Conservation (phyloP, 2,329 filamentous ascomycete species). For the Penicillium sp. region DNA sequence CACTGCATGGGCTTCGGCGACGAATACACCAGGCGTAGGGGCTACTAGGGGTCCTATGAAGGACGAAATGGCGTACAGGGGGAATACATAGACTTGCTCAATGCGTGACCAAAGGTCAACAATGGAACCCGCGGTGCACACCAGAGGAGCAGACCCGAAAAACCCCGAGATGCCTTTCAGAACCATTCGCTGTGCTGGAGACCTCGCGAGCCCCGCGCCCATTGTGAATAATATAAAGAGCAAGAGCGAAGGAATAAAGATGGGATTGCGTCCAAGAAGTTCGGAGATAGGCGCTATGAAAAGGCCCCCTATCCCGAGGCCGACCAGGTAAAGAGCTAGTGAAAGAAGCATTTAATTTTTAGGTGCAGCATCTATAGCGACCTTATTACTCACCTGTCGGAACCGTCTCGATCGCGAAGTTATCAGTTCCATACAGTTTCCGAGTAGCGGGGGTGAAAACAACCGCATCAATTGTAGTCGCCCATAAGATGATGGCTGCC, state of each 20-base stretch:
- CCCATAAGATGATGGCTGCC: neutral
- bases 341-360: neutral
- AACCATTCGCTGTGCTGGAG: neutral
- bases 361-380: neutral
- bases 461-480: neutral
- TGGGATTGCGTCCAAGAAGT: slow-evolving; percentile 10
- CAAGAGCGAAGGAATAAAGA: slow-evolving; percentile 4
- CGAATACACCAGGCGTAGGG: neutral
- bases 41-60: neutral
- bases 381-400: neutral
- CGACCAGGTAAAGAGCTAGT: slow-evolving; percentile 8
- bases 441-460: neutral
- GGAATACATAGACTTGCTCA: slow-evolving; percentile 12
- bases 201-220: neutral
- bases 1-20: neutral
- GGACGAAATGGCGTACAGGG: slow-evolving; percentile 1
- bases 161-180: slow-evolving; percentile 4
- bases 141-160: slow-evolving; percentile 12
- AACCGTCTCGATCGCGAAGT: neutral
- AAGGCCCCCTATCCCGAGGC: slow-evolving; percentile 9
- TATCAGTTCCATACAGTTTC: neutral
- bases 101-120: slow-evolving; percentile 14
- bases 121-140: slow-evolving; percentile 8
- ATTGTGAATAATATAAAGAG: neutral
- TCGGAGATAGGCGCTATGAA: slow-evolving; percentile 11